Evolutionary conservation across 2,329 filamentous ascomycete species (phyloP).

Genomic region (Colletotrichum sansevieriae): DNA sequence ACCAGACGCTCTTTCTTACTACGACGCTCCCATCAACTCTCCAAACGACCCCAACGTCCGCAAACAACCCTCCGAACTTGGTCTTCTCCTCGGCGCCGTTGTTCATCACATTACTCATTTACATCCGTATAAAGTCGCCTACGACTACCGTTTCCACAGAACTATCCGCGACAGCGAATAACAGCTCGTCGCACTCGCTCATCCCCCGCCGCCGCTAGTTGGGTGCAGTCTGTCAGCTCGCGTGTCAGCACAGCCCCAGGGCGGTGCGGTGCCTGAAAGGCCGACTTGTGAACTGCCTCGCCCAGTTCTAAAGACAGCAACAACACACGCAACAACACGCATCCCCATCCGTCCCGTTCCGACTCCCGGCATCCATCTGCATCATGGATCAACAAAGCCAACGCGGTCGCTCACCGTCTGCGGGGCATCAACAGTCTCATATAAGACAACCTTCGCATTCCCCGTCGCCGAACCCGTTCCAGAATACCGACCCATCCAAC

Average conservation of each 20-base stretch:
- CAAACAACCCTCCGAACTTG: conserved; percentile 19
- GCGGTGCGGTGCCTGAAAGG: conserved; percentile 57
- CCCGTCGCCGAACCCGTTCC: conserved; percentile 70
- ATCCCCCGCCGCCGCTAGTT: conserved; percentile 38
- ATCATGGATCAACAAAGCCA: conserved; percentile 59
- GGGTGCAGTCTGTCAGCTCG: conserved; percentile 47
- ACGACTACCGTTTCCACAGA: conserved; percentile 24
- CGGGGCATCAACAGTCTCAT: conserved; percentile 69
- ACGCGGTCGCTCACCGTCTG: conserved; percentile 72
- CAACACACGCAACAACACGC: conserved; percentile 40
- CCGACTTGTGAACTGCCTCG: conserved; percentile 62
- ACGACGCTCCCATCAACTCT: conserved; percentile 8
- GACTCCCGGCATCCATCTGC: conserved; percentile 33
- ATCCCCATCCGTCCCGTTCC: conserved; percentile 41
- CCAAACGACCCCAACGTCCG: conserved; percentile 33
- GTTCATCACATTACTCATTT: conserved; percentile 8
- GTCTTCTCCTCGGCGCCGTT: conserved; percentile 11
- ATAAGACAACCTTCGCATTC: conserved; percentile 76
- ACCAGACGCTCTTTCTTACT: conserved; percentile 9
- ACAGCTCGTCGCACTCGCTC: conserved; percentile 30
- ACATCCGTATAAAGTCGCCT: conserved; percentile 6
- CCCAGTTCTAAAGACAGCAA: conserved; percentile 53
- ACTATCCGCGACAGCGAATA: conserved; percentile 37
- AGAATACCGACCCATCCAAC: conserved; percentile 57
- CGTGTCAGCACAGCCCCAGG: conserved; percentile 58